Percentiles rank a stretch among this genome's conserved stretches.
Conservation (phyloP, 257 asterid species). For the Fraxinus cuspidata region DNA sequence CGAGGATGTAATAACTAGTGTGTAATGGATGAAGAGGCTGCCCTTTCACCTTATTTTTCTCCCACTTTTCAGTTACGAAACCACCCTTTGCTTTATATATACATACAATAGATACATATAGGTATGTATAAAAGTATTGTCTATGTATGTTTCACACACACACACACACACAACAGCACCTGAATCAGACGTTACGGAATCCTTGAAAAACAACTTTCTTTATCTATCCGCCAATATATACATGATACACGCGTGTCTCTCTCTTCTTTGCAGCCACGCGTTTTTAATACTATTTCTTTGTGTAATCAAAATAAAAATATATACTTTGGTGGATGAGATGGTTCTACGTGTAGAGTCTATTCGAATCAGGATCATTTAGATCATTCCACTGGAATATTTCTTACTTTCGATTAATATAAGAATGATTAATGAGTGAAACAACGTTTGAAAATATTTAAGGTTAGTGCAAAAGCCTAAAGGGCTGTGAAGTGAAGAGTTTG, state of each 20-base stretch:
- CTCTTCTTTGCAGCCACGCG: constrained; percentile 26
- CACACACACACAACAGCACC: constrained; percentile 17
- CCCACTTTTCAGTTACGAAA: constrained; percentile 80
- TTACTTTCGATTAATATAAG: too few relatives aligned
- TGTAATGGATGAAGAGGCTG: constrained; percentile 37
- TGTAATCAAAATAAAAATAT: constrained; percentile 12
- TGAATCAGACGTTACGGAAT: constrained; percentile 45
- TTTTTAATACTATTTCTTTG: constrained; percentile 24
- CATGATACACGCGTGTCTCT: constrained; percentile 20
- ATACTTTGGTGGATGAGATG: too few relatives aligned
- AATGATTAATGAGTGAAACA: too few relatives aligned
- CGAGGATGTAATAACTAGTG: constrained; percentile 35
- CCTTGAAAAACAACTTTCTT: constrained; percentile 22
- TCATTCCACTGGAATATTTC: too few relatives aligned
- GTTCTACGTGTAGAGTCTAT: too few relatives aligned
- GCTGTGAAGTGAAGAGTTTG: too few relatives aligned
- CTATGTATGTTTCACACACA: too few relatives aligned
- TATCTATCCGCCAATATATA: constrained; percentile 25
- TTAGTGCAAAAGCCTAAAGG: too few relatives aligned
- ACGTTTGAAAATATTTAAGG: too few relatives aligned
- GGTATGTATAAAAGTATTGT: background rate
- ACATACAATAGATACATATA: too few relatives aligned
- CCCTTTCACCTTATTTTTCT: constrained; percentile 35
- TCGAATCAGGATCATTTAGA: too few relatives aligned
- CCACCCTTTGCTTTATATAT: constrained; percentile 52